These are phyloP conservation scores for Leishmania lainsoni DNA, from an alignment of 208 protist species.

Conservation along the genomic window DNA sequence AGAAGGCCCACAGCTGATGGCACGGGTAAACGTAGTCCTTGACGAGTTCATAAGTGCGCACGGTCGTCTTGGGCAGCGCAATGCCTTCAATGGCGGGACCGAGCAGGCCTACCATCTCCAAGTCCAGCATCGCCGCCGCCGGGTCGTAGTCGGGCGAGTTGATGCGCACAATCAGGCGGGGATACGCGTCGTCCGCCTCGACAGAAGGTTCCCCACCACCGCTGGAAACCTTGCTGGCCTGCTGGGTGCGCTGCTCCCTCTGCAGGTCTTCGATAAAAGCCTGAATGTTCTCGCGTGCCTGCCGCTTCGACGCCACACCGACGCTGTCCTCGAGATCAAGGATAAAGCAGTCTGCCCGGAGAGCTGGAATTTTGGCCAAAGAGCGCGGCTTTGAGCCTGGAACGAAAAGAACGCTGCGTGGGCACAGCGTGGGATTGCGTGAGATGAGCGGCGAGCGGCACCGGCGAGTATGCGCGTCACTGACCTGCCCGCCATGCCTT, in stretches of 20 bases:
- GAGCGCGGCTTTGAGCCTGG: conserved; percentile 58
- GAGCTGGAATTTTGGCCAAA: conserved; percentile 54
- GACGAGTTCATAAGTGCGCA: conserved; percentile 50
- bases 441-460: conserved; percentile 36
- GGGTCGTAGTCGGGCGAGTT: conserved; percentile 78
- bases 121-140: conserved; percentile 76
- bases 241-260: conserved; percentile 6
- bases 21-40: conserved; percentile 72
- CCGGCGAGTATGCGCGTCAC: not conserved
- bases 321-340: conserved; percentile 82
- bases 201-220: not conserved
- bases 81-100: conserved; percentile 74
- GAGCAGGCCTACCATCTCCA: conserved; percentile 74
- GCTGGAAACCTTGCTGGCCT: not conserved
- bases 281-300: conserved; percentile 61
- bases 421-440: conserved; percentile 53
- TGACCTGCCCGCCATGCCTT: not conserved
- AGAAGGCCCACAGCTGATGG: conserved; percentile 85
- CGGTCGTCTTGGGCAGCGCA: conserved; percentile 70
- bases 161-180: conserved; percentile 74
- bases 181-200: conserved; percentile 11
- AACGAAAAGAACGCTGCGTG: conserved; percentile 81
- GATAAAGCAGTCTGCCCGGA: conserved; percentile 75
- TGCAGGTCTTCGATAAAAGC: conserved; percentile 52
- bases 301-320: conserved; percentile 35